phyloP scores from a whole-genome alignment of 2,329 filamentous ascomycete genomes.

The Orbilia blumenaviensis region DNA sequence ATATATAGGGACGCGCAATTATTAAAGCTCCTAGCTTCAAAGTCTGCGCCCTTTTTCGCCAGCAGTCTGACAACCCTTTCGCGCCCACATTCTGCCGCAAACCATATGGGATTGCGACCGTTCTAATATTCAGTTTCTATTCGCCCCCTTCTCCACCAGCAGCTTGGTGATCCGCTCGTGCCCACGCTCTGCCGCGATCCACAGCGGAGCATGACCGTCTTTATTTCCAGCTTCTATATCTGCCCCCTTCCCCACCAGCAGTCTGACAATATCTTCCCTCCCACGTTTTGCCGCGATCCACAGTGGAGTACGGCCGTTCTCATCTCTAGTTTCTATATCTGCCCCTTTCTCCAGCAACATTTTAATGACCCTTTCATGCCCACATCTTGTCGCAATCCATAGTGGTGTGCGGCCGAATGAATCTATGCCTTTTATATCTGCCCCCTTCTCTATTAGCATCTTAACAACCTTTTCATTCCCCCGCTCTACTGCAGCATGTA shows the following conservation, averaged over 20 bases:
- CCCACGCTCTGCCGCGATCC: not conserved
- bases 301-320: not conserved
- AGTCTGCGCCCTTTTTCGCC: not conserved
- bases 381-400: not conserved
- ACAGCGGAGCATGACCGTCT: not conserved
- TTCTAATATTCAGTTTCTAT: not conserved
- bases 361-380: not conserved
- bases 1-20: not conserved
- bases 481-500: not conserved
- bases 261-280: not conserved
- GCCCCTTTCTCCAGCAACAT: not conserved
- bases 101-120: not conserved
- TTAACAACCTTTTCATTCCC: not conserved
- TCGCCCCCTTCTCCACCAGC: not conserved
- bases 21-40: not conserved
- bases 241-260: not conserved
- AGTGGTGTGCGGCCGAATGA: not conserved
- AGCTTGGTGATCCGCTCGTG: not conserved
- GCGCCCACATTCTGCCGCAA: not conserved
- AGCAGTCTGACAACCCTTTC: not conserved
- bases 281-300: not conserved
- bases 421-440: not conserved
- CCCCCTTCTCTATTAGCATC: not conserved
- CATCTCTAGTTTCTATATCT: not conserved
- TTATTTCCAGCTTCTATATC: not conserved